Base-by-base conservation (phyloP, 805 yeast genomes). In the Wickerhamiella nectarea region DNA sequence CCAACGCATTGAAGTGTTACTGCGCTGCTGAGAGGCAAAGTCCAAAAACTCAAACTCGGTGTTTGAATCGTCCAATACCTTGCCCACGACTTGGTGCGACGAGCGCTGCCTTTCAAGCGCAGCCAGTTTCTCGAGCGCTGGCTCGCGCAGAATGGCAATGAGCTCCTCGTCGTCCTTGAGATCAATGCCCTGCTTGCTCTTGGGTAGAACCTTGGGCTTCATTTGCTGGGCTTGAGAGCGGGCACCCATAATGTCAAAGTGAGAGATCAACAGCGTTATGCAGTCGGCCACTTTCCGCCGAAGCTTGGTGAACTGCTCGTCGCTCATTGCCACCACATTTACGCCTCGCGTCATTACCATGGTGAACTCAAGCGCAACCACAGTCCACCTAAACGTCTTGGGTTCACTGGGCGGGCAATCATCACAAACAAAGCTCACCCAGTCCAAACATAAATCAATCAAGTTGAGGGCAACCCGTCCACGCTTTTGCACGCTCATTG, bases 211-310 rank as follows among this genome's bases (percentile, higher is more conserved):
- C 56, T 60, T 40, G 59, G 54, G 49, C 58, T 59, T 34, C 50
- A 55, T 62, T 47, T 50, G 64, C 42, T 44, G 51, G 1, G 80
- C 84, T 53, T 76, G 79, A 1, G 95, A 81, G 55, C 97, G 72
- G 0, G 96, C 96, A 39, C 97, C 97, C 95, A 89, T 91, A 42
- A 91, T 86, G 63, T 91, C 98, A 56, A 91, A 91, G 63, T 91
- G 97, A 0, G 95, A 84, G 49, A 91, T 89, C 47, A 91, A 67
- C 41, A 91, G 66, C 1, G 96, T 78, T 86, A 91, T 84, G 62
- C 96, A 86, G 1, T 94, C 82, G 1, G 96, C 93, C 37, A 91
- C 95, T 56, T 84, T 85, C 41, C 74, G 70, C 52, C 86, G 78
- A 50, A 91, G 65, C 31, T 69, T 62, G 46, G 71, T 64, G 56